Evolutionary conservation across 352 stramenopile species (phyloP), one percentile per base, ranked within the genome.

Genomic region (Phytophthora capsici): DNA sequence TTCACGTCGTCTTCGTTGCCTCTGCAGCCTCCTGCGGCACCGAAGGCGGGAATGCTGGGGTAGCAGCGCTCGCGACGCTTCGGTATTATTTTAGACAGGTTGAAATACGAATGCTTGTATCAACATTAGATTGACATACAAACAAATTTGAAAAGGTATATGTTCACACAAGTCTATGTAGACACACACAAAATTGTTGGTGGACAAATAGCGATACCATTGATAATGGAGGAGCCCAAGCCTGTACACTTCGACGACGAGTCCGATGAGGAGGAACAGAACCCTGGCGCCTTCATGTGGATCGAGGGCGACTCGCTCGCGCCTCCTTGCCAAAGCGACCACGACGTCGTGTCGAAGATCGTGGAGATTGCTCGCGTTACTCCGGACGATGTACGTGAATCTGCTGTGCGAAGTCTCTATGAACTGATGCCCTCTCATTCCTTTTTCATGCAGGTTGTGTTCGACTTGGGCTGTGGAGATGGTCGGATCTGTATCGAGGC

Each of bases 281-380:
- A 81, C 34, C 73, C 77, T 13, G 64, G 67, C 25, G 63, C 66
- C 32, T 86, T 77, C 57, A 88, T 88, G 79, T 88, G 79, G 79
- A 82, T 88, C 7, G 79, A 88, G 40, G 79, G 79, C 20, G 79
- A 88, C 41, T 88, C 79, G 9, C 53, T 88, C 10, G 79, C 79
- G 14, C 79, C 79, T n/a, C 79, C 79, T 6, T 88, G 79, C 44
- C 79, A 88, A 52, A 85, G 75, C 37, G 79, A 88, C 32, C 75
- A 66, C 47, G 77, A 86, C 26, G 63, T 88, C 30, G 79, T 88
- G 19, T 73, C 80, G 16, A 77, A 80, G 53, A 86, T 88, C 36
- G 65, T 88, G 23, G 71, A 82, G 16, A 71, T 88, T 23, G 79
- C 79, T 16, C 36, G 73, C 13, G 44, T 86, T 48, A 76, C 71